A percentile compares a stretch with the other conserved stretches of the same genome.
Evolutionary conservation across 2,329 filamentous ascomycete species (phyloP).

Genomic region (Aspergillus thermomutatus): DNA sequence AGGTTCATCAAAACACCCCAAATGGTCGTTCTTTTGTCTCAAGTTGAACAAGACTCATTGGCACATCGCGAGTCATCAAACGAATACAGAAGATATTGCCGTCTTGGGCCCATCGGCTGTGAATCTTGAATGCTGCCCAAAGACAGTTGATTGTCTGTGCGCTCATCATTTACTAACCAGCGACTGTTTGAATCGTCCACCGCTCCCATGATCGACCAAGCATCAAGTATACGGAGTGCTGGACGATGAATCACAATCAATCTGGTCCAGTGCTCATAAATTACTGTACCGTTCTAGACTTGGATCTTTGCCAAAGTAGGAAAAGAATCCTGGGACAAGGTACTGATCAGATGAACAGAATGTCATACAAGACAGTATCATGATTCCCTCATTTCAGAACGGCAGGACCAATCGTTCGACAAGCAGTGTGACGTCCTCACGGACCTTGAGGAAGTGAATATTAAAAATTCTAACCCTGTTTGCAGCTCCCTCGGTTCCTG

Average conservation of each 20-base stretch:
- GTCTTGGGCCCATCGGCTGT: not conserved
- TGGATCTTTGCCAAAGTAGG: not conserved
- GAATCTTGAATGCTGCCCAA: not conserved
- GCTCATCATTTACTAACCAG: not conserved
- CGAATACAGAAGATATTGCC: not conserved
- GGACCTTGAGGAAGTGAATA: conserved; percentile 3
- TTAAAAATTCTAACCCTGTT: not conserved
- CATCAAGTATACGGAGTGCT: not conserved
- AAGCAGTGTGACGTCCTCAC: conserved; percentile 11
- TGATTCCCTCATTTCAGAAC: conserved; percentile 7
- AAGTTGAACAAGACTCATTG: not conserved
- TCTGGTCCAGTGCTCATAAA: not conserved
- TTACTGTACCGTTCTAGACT: not conserved
- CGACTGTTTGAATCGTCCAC: not conserved
- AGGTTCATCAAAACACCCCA: not conserved
- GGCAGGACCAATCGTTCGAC: conserved; percentile 14
- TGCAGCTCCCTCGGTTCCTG: not conserved
- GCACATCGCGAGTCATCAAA: not conserved
- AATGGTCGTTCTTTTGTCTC: not conserved
- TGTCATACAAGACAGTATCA: conserved; percentile 16
- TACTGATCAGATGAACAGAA: conserved; percentile 17
- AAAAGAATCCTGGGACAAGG: not conserved
- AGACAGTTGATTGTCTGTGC: not conserved
- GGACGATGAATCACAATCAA: not conserved
- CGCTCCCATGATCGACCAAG: not conserved